A percentile compares a stretch with the other conserved stretches of the same genome.
Conservation (phyloP, 495 filamentous ascomycete species). For the Trichoderma erinaceum region DNA sequence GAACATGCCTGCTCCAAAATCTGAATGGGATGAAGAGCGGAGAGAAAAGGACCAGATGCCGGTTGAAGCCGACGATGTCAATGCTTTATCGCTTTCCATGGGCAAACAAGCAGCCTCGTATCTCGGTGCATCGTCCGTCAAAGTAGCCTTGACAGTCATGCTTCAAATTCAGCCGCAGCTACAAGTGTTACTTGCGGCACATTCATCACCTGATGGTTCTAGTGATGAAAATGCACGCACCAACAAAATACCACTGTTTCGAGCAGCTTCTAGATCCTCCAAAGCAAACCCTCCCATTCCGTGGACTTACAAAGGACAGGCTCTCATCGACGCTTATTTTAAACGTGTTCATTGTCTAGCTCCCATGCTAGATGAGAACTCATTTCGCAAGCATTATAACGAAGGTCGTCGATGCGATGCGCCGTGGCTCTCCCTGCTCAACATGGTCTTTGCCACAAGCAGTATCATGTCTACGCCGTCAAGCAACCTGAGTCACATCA, state of each 20-base stretch:
- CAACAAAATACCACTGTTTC: slow-evolving; percentile 44
- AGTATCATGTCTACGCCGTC: slow-evolving; percentile 64
- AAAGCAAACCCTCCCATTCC: slow-evolving; percentile 50
- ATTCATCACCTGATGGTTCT: slow-evolving; percentile 27
- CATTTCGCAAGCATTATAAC: slow-evolving; percentile 66
- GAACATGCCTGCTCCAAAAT: slow-evolving; percentile 48
- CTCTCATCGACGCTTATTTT: slow-evolving; percentile 72
- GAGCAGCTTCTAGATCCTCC: slow-evolving; percentile 36
- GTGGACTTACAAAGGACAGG: slow-evolving; percentile 55
- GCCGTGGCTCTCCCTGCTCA: slow-evolving; percentile 69
- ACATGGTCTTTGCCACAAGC: slow-evolving; percentile 76
- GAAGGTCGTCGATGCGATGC: slow-evolving; percentile 60
- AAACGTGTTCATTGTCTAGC: slow-evolving; percentile 67
- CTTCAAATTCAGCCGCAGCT: slow-evolving; percentile 65
- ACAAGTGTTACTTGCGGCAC: slow-evolving; percentile 49
- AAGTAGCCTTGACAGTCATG: slow-evolving; percentile 74
- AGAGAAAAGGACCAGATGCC: slow-evolving; percentile 53
- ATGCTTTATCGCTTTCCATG: slow-evolving; percentile 67
- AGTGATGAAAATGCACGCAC: slow-evolving; percentile 33
- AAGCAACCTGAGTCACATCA: slow-evolving; percentile 63
- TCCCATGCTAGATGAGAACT: slow-evolving; percentile 70
- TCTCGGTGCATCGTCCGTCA: slow-evolving; percentile 75
- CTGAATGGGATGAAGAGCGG: slow-evolving; percentile 54
- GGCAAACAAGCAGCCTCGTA: slow-evolving; percentile 66
- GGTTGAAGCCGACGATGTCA: slow-evolving; percentile 73